Percentiles rank a stretch among this genome's conserved stretches.
Conservation (phyloP, 1,284 basidiomycete species). For the Ceratobasidium sp. region DNA sequence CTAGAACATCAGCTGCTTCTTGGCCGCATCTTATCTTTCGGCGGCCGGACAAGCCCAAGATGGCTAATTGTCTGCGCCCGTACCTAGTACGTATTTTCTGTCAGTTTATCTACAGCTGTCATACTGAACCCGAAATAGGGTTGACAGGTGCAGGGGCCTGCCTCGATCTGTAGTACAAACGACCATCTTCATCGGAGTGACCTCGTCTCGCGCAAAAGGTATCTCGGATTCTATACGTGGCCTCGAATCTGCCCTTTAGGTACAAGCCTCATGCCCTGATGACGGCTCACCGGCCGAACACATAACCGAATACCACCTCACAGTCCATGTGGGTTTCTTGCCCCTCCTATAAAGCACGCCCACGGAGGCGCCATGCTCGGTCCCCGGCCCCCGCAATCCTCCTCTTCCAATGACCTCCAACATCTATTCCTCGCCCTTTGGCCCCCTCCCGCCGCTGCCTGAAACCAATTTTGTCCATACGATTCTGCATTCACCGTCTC, state of each 20-base stretch:
- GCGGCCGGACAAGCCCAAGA: conserved; percentile 1
- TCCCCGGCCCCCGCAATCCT: conserved; percentile 16
- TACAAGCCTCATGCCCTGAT: conserved; percentile 7
- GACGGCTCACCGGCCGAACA: conserved; percentile 11
- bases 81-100: not conserved
- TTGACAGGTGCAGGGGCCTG: not conserved
- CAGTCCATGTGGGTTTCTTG: not conserved
- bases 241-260: not conserved
- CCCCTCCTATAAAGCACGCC: conserved; percentile 28
- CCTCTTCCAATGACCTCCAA: conserved; percentile 17
- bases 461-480: conserved; percentile 32
- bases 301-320: conserved; percentile 11
- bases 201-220: not conserved
- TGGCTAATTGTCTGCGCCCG: not conserved
- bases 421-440: conserved; percentile 19
- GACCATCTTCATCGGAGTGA: not conserved
- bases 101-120: not conserved
- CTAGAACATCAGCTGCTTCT: not conserved
- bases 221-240: not conserved
- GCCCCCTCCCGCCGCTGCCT: conserved; percentile 37
- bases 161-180: not conserved
- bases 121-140: not conserved
- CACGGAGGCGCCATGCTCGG: not conserved
- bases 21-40: not conserved
- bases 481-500: conserved; percentile 15